Evolutionary conservation across 2,329 filamentous ascomycete species (phyloP).

Genomic region (Macrophomina tecta): DNA sequence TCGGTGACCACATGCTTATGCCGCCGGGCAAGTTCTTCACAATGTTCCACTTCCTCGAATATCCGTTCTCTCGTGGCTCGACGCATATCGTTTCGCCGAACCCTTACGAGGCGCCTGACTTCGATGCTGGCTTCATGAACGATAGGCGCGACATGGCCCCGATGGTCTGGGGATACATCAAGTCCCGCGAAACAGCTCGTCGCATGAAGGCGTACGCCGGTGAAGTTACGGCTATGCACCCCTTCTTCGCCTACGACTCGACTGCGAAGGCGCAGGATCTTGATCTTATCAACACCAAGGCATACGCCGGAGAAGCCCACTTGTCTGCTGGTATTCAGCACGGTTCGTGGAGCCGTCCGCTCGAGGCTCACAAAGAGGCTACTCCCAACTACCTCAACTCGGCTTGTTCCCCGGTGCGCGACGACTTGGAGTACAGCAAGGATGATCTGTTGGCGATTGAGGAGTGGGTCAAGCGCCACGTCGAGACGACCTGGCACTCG

Average conservation of each 20-base stretch:
- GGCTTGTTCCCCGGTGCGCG: conserved; percentile 64
- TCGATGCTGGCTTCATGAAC: conserved; percentile 85
- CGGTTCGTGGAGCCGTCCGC: conserved; percentile 68
- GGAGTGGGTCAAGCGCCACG: conserved; percentile 67
- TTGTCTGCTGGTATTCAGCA: conserved; percentile 74
- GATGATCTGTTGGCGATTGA: conserved; percentile 70
- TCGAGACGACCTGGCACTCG: conserved; percentile 77
- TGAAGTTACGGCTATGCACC: conserved; percentile 69
- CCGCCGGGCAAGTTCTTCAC: conserved; percentile 81
- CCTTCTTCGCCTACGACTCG: conserved; percentile 74
- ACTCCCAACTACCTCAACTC: conserved; percentile 64
- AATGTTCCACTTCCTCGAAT: conserved; percentile 83
- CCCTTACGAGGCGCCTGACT: conserved; percentile 76
- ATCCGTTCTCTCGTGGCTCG: conserved; percentile 75
- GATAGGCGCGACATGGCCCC: conserved; percentile 84
- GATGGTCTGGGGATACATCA: conserved; percentile 82
- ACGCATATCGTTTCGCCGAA: conserved; percentile 75
- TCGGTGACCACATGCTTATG: conserved; percentile 63
- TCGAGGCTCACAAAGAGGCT: conserved; percentile 61
- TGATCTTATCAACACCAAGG: conserved; percentile 76
- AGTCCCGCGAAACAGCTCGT: conserved; percentile 78
- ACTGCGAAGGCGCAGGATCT: conserved; percentile 73
- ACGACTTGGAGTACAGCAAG: conserved; percentile 70
- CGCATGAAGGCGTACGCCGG: conserved; percentile 80
- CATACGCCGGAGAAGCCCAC: conserved; percentile 76